Conservation (phyloP, 768 basidiomycete species). For the Leccinum ochraceum region DNA sequence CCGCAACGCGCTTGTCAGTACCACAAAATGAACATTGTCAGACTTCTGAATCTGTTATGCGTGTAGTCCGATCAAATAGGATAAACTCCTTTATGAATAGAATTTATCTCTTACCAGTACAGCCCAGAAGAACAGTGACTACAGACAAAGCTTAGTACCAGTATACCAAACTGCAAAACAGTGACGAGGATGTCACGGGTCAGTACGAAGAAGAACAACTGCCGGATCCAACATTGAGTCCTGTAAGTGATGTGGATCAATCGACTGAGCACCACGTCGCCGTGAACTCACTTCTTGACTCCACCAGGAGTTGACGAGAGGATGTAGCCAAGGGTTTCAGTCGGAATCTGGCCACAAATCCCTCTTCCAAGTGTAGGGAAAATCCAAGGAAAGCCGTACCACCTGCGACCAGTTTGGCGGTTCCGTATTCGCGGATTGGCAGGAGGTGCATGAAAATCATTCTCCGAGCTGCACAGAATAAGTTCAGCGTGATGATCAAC, state of each 20-base stretch:
- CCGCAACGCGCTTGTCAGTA: no score
- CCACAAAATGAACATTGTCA: neutral
- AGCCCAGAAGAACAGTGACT: conserved; percentile 1
- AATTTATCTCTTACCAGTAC: conserved; percentile 8
- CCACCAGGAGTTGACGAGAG: conserved; percentile 9
- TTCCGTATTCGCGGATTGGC: neutral
- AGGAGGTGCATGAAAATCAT: conserved; percentile 2
- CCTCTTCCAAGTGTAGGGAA: conserved; percentile 6
- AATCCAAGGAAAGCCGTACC: neutral
- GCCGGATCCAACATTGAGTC: conserved; percentile 6
- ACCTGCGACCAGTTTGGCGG: neutral
- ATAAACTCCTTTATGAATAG: neutral
- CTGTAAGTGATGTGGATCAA: conserved; percentile 2
- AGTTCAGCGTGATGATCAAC: neutral
- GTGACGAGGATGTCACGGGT: conserved; percentile 18
- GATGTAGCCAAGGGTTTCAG: conserved; percentile 11
- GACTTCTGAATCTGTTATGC: neutral
- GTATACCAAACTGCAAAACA: conserved; percentile 10
- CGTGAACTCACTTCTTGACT: conserved; percentile 5
- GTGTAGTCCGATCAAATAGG: neutral
- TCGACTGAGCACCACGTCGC: neutral
- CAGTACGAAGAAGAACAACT: conserved; percentile 13
- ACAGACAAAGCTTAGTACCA: conserved; percentile 1
- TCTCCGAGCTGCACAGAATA: neutral
- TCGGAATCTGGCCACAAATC: conserved; percentile 8